Percentiles rank a stretch among this genome's conserved stretches.
Conservation (phyloP, 768 basidiomycete species). For the Lanmaoa rubissima region DNA sequence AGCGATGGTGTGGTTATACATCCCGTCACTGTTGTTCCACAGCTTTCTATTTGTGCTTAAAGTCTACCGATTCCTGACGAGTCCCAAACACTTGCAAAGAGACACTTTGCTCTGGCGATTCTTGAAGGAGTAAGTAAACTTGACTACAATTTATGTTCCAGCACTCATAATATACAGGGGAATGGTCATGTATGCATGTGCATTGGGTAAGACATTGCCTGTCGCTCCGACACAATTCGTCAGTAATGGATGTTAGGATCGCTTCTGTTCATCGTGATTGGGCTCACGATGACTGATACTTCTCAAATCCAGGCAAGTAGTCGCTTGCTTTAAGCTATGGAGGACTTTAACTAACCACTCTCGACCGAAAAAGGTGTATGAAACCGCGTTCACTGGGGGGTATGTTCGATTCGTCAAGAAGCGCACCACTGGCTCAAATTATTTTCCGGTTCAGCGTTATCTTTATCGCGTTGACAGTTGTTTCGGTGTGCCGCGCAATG, state of each 20-base stretch:
- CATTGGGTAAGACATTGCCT: constrained; percentile 5
- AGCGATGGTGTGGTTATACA: constrained; percentile 6
- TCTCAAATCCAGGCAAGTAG: constrained; percentile 10
- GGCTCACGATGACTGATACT: constrained; percentile 3
- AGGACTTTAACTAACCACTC: not conserved
- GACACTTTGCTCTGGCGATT: constrained; percentile 14
- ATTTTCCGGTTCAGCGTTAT: not conserved
- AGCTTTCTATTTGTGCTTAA: constrained; percentile 15
- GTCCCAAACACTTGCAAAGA: constrained; percentile 3
- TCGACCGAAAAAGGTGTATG: constrained; percentile 8
- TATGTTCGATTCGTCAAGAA: not conserved
- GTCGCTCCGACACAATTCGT: not conserved
- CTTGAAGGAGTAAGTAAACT: constrained; percentile 16
- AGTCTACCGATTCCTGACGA: constrained; percentile 11
- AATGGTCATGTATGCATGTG: constrained; percentile 24
- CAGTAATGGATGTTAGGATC: constrained; percentile 10
- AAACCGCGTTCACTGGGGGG: constrained; percentile 6
- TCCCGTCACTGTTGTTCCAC: constrained; percentile 13
- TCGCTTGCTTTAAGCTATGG: not conserved
- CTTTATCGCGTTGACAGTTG: constrained; percentile 8
- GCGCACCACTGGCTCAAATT: not conserved
- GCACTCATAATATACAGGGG: constrained; percentile 14
- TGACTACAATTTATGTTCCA: not conserved
- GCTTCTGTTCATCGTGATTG: constrained; percentile 13
- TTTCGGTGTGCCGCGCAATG: constrained; percentile 39